Conservation (phyloP, 257 asterid species). For the Hygrophila difformis region DNA sequence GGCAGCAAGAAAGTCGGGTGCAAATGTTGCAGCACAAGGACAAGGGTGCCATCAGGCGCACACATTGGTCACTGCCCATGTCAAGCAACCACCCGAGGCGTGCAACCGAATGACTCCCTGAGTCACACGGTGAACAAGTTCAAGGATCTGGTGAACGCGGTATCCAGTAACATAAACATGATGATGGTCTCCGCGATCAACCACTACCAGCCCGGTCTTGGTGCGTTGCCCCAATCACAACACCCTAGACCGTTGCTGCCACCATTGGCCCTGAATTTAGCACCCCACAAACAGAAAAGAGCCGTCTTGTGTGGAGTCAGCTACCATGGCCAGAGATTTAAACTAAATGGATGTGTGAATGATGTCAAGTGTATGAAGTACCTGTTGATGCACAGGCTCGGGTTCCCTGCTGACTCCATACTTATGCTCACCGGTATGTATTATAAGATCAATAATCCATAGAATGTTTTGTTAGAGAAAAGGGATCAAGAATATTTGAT, state of each 20-base stretch:
- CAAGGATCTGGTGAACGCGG: slow-evolving; percentile 14
- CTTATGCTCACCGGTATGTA: slow-evolving; percentile 50
- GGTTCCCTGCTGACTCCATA: slow-evolving; percentile 54
- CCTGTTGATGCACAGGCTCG: slow-evolving; percentile 31
- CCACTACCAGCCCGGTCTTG: slow-evolving; percentile 14
- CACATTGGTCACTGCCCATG: no score
- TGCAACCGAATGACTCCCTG: slow-evolving; percentile 21
- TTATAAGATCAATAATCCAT: no score
- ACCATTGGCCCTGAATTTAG: slow-evolving; percentile 22
- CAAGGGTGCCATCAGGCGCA: no score
- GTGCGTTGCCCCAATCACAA: slow-evolving; percentile 8
- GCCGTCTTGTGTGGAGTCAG: slow-evolving; percentile 63
- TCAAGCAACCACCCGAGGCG: no score
- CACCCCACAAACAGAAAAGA: slow-evolving; percentile 37
- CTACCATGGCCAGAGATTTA: slow-evolving; percentile 40
- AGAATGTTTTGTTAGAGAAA: background rate
- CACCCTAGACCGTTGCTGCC: slow-evolving; percentile 15
- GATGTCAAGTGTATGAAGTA: slow-evolving; percentile 46
- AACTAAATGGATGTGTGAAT: slow-evolving; percentile 46
- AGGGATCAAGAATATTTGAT: no score
- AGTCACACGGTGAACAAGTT: slow-evolving; percentile 16
- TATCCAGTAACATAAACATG: slow-evolving; percentile 21
- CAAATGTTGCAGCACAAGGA: no score
- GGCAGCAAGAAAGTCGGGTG: no score
- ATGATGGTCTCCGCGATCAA: slow-evolving; percentile 11